A percentile compares a stretch with the other conserved stretches of the same genome.
Evolutionary conservation across 179 eudicot genomes (phyloP).

Genomic region (Beta corolliflora): DNA sequence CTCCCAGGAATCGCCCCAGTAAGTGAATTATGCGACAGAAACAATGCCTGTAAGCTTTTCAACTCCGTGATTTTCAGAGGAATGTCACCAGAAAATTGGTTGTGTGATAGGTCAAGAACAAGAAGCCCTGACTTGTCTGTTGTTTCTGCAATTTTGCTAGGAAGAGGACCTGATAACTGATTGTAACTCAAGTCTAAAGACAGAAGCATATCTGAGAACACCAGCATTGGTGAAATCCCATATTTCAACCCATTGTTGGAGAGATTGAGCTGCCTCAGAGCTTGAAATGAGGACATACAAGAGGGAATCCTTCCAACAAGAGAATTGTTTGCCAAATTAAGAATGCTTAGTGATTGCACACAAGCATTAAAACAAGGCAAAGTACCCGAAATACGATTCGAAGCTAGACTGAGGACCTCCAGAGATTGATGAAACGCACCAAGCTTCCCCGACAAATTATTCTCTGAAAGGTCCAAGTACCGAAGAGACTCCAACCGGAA

Average conservation of each 20-base stretch:
- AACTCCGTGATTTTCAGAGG: slow-evolving; percentile 63
- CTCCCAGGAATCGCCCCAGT: slow-evolving; percentile 69
- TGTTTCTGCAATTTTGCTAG: slow-evolving; percentile 58
- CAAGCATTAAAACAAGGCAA: slow-evolving; percentile 73
- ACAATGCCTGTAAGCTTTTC: slow-evolving; percentile 75
- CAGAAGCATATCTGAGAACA: slow-evolving; percentile 69
- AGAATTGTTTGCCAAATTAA: slow-evolving; percentile 73
- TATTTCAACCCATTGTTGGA: slow-evolving; percentile 61
- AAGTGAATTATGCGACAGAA: slow-evolving; percentile 74
- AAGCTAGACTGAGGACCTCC: slow-evolving; percentile 60
- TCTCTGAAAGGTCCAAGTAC: slow-evolving; percentile 72
- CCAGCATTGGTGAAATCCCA: slow-evolving; percentile 72
- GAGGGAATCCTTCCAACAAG: slow-evolving; percentile 81
- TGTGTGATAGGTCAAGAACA: slow-evolving; percentile 81
- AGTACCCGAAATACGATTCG: slow-evolving; percentile 66
- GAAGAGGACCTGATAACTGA: slow-evolving; percentile 64
- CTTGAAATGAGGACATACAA: slow-evolving; percentile 66
- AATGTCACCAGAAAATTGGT: slow-evolving; percentile 75
- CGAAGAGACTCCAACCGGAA: slow-evolving; percentile 52
- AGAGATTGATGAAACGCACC: slow-evolving; percentile 66
- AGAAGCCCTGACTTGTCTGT: slow-evolving; percentile 71
- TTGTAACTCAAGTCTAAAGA: slow-evolving; percentile 83
- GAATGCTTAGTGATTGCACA: slow-evolving; percentile 53
- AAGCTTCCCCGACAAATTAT: slow-evolving; percentile 55
- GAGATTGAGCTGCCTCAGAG: slow-evolving; percentile 64